Evolutionary conservation across 2,329 filamentous ascomycete species (phyloP), one percentile per base, ranked within the genome.

Genomic region (Aquanectria penicillioides): DNA sequence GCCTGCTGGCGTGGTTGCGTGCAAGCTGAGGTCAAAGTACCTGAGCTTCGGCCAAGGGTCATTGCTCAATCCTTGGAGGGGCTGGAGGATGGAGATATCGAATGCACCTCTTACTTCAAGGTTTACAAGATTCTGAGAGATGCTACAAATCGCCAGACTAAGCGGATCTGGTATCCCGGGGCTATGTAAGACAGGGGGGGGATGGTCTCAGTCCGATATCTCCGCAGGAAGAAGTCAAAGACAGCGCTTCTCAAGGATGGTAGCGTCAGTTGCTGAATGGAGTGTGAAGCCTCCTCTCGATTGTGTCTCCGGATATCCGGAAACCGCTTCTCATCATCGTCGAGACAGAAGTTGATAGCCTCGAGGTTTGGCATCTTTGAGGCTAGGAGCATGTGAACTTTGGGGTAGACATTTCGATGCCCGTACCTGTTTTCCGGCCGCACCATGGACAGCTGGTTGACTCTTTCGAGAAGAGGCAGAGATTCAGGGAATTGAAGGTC

Each of bases 301-400:
- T 48, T 47, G 3, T 9, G 9, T 3, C 8, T 29, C 11, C 56
- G 34, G 0, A 58, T 23, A 12, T 58, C 49, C 10, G 29, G 56
- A 6, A 58, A 58, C 7, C 49, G 25, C 36, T 48, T 44, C 13
- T 54, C 49, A 17, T 46, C n/a, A 17, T 54, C 56, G 26, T 48
- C 28, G 34, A 58, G 11, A 11, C 23, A 22, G 4, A 58, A 11
- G 10, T 34, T 25, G 6, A 58, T 13, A 13, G 33, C n/a, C 31
- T 54, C 49, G n/a, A 58, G 34, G 22, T 54, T 58, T 18, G 49
- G 49, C 56, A 58, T 58, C 12, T 20, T 54, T 15, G 41, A 48
- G n/a, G 49, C 49, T 9, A 58, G 29, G 17, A 58, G 10, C 3
- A 58, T 29, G 5, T 43, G 41, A n/a, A 54, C 41, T 22, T 18